phyloP scores from a whole-genome alignment of 306 rosid species.

The Geum urbanum region DNA sequence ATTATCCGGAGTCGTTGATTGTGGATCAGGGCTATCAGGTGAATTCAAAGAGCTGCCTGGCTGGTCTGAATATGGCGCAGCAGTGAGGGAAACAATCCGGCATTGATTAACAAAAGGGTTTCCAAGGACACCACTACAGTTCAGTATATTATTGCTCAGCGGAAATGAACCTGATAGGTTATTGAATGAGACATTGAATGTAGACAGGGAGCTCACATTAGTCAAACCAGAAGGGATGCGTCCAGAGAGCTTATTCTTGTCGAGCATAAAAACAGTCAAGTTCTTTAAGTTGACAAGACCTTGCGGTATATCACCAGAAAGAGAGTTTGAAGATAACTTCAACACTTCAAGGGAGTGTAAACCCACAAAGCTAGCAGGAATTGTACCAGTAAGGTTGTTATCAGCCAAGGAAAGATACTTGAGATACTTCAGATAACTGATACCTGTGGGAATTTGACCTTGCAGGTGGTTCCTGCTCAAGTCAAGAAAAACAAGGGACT shows the following conservation, averaged over 20 bases:
- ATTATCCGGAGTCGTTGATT: background rate
- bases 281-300: constrained; percentile 29
- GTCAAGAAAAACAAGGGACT: constrained; percentile 33
- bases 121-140: constrained; percentile 26
- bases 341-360: constrained; percentile 30
- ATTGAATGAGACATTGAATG: constrained; percentile 24
- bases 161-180: constrained; percentile 31
- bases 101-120: constrained; percentile 27
- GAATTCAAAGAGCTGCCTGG: background rate
- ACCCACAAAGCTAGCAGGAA: constrained; percentile 29
- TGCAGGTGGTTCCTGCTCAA: constrained; percentile 34
- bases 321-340: constrained; percentile 32
- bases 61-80: constrained; percentile 17
- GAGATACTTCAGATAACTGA: constrained; percentile 31
- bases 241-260: constrained; percentile 28
- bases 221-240: constrained; percentile 25
- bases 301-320: constrained; percentile 35
- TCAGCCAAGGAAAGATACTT: constrained; percentile 38
- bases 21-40: constrained; percentile 5
- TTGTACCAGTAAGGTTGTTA: constrained; percentile 33
- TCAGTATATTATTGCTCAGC: constrained; percentile 23
- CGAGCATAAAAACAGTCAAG: constrained; percentile 30
- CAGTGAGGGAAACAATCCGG: constrained; percentile 10
- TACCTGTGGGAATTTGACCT: constrained; percentile 26
- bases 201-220: constrained; percentile 20